Conservation (phyloP, 2,329 filamentous ascomycete species). For the Fusarium subglutinans region DNA sequence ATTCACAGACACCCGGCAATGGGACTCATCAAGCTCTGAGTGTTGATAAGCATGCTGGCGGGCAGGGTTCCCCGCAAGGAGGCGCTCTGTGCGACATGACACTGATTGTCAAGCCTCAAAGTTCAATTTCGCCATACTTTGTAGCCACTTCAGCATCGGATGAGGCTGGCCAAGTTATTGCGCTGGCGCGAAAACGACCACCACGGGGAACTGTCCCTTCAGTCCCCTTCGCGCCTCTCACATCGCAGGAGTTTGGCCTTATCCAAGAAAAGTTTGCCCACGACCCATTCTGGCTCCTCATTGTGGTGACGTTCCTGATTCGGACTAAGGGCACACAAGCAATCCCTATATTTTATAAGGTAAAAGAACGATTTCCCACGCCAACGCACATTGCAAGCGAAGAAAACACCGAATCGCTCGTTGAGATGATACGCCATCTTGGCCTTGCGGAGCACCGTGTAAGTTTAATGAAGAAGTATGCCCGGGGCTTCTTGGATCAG, state of each 20-base stretch:
- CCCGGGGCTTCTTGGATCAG: constrained; percentile 70
- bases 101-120: constrained; percentile 10
- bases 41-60: not conserved
- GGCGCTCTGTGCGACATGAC: not conserved
- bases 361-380: constrained; percentile 76
- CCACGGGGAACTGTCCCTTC: constrained; percentile 59
- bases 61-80: constrained; percentile 18
- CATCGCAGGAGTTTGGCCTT: constrained; percentile 73
- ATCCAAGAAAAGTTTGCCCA: constrained; percentile 82
- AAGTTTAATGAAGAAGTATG: constrained; percentile 73
- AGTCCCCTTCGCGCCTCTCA: constrained; percentile 74
- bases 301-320: constrained; percentile 87
- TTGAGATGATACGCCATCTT: constrained; percentile 72
- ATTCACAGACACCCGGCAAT: not conserved
- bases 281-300: constrained; percentile 81
- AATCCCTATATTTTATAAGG: constrained; percentile 76
- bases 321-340: constrained; percentile 78
- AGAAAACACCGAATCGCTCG: constrained; percentile 60
- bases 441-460: constrained; percentile 77
- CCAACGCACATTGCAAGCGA: constrained; percentile 67
- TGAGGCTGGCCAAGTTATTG: constrained; percentile 10
- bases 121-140: constrained; percentile 49
- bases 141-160: constrained; percentile 14
- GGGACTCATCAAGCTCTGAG: not conserved
- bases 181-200: constrained; percentile 44